Base-by-base conservation (phyloP, 495 filamentous ascomycete genomes). In the Lasiosphaeria hispida region DNA sequence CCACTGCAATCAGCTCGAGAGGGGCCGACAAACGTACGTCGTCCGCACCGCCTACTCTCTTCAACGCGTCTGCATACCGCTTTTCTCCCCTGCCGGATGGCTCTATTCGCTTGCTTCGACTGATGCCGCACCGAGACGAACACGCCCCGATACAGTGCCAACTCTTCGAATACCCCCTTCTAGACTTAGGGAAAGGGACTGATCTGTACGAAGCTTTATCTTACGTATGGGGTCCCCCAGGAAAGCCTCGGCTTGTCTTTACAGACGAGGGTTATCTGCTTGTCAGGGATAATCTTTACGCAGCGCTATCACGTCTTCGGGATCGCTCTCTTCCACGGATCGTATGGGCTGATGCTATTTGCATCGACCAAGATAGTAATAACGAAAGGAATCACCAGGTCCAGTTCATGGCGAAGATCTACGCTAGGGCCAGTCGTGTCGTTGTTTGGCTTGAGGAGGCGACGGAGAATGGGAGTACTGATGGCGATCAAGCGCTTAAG, bases 141-240 rank as follows among this genome's bases (percentile, higher is more conserved):
- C 9, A 47, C 9, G 43, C 43, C 4, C 43, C 43, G 18, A 19
- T 53, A 39, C 52, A 45, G 36, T n/a, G 38, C 47, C 9, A 33
- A 23, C 33, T 50, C 10, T 30, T 35, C 47, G 30, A 50, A 3
- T 49, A 15, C 13, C 34, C 49, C 10, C 49, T 53, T 10, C 14
- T 7, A 11, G 36, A 17, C 34, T 18, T 8, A 14, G 49, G 10
- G 14, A 18, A 11, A 14, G 36, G 17, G 43, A 13, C 49, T n/a
- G 6, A 40, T 53, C 49, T 23, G 2, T 53, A 37, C 34, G 49
- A 53, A 6, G 49, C 49, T n/a, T 11, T 53, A 39, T 53, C 49
- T 2, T 53, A 53, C 49, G 36, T 39, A 10, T 53, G 49, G 49
- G 49, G 49, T 2, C n/a, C n/a, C 2, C n/a, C 14, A 38, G 14